Evolutionary conservation across 2,329 filamentous ascomycete genomes (phyloP).

Genomic region (Dothidotthia symphoricarpi): DNA sequence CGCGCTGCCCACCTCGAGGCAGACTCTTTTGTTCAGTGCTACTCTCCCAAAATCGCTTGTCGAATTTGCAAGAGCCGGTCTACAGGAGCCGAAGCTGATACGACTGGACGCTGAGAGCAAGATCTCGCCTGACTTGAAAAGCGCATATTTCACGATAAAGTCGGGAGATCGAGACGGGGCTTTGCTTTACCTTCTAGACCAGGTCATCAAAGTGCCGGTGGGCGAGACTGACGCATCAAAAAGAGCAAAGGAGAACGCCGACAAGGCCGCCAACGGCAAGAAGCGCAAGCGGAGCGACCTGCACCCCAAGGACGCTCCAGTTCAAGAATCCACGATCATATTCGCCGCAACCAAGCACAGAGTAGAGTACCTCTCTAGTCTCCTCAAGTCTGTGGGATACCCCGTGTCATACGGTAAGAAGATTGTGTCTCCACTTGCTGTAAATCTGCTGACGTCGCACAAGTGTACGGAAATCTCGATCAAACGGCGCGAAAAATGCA

Average conservation of each 20-base stretch:
- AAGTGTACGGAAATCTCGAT: constrained; percentile 87
- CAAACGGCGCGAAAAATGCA: constrained; percentile 91
- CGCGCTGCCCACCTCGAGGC: constrained; percentile 76
- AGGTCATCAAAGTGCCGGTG: constrained; percentile 87
- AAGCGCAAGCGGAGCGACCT: constrained; percentile 68
- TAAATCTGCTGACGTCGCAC: constrained; percentile 2
- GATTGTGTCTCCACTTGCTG: neutral
- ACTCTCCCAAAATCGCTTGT: constrained; percentile 92
- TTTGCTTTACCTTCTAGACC: constrained; percentile 80
- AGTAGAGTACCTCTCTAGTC: constrained; percentile 82
- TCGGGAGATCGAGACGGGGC: constrained; percentile 91
- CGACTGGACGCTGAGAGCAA: constrained; percentile 93
- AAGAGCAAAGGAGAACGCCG: constrained; percentile 46
- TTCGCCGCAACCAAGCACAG: constrained; percentile 96
- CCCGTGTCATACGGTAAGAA: constrained; percentile 72
- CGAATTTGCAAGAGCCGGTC: constrained; percentile 88
- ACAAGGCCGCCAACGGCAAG: constrained; percentile 54
- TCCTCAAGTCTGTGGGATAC: constrained; percentile 81
- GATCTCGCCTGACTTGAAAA: constrained; percentile 92
- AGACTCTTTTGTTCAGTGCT: constrained; percentile 92
- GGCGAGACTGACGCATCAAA: constrained; percentile 57
- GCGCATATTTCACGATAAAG: constrained; percentile 91
- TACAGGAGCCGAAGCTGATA: constrained; percentile 88
- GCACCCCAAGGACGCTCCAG: constrained; percentile 67
- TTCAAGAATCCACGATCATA: constrained; percentile 88